Evolutionary conservation across 2,329 filamentous ascomycete species (phyloP).

Genomic region (Colletotrichum viniferum): DNA sequence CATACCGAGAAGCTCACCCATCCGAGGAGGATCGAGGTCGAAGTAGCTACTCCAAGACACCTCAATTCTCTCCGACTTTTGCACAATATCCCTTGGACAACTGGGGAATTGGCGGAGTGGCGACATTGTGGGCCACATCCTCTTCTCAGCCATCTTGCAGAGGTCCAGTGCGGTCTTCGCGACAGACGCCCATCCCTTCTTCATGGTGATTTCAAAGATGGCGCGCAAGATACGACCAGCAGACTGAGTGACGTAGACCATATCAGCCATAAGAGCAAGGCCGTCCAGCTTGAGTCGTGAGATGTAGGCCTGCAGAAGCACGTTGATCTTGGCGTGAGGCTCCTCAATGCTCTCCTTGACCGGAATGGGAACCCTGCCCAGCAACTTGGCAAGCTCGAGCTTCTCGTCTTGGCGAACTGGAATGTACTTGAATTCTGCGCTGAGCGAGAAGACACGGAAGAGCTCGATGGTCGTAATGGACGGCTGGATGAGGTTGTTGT

Average conservation of each 20-base stretch:
- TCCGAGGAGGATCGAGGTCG: constrained; percentile 92
- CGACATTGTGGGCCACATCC: constrained; percentile 99
- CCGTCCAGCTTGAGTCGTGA: constrained; percentile 93
- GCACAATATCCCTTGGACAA: constrained; percentile 83
- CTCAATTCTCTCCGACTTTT: constrained; percentile 93
- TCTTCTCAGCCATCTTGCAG: constrained; percentile 99
- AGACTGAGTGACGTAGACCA: constrained; percentile 98
- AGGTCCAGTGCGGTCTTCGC: constrained; percentile 91
- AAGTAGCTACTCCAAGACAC: constrained; percentile 95
- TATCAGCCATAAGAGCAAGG: constrained; percentile 93
- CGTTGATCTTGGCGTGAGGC: constrained; percentile 96
- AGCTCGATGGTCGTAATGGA: constrained; percentile 93
- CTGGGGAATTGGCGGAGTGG: constrained; percentile 87
- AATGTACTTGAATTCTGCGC: constrained; percentile 98
- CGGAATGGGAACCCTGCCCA: constrained; percentile 89
- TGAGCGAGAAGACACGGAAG: constrained; percentile 94
- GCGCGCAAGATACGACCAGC: constrained; percentile 94
- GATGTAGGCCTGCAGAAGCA: constrained; percentile 94
- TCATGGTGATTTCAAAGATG: constrained; percentile 95
- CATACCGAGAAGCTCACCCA: constrained; percentile 92
- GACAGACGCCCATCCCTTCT: constrained; percentile 94
- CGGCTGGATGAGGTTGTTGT: constrained; percentile 93
- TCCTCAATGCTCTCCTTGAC: constrained; percentile 98
- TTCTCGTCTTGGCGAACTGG: constrained; percentile 98
- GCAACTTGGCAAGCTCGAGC: constrained; percentile 88